A percentile compares a stretch with the other conserved stretches of the same genome.
phyloP scores from a whole-genome alignment of 1,139 yeast genomes.

The Hanseniaspora gamundiae region DNA sequence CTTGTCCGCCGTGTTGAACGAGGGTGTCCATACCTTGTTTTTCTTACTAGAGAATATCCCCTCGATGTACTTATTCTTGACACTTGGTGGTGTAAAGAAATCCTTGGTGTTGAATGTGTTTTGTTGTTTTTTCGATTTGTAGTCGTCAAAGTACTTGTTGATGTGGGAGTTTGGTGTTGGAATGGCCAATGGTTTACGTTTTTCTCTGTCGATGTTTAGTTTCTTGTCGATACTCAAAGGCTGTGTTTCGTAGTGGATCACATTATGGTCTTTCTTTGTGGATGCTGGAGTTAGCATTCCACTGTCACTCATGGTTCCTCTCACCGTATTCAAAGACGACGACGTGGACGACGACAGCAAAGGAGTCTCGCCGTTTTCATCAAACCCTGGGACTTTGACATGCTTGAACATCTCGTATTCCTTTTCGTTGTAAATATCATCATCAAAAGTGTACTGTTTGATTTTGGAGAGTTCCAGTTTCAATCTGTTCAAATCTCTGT shows the following conservation, averaged over 20 bases:
- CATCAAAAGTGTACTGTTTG: constrained; percentile 73
- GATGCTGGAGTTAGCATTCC: not conserved
- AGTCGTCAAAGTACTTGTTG: constrained; percentile 26
- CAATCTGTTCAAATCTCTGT: constrained; percentile 56
- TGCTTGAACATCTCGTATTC: constrained; percentile 17
- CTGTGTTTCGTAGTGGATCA: constrained; percentile 1
- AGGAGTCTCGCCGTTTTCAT: not conserved
- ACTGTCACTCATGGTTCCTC: no score
- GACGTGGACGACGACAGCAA: no score
- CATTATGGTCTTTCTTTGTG: not conserved
- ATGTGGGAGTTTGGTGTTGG: constrained; percentile 38
- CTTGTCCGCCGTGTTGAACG: not conserved
- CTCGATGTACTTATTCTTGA: constrained; percentile 58
- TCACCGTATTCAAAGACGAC: no score
- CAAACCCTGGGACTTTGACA: constrained; percentile 6
- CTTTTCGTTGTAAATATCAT: constrained; percentile 46
- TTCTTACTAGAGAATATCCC: constrained; percentile 33
- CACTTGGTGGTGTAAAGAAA: constrained; percentile 67
- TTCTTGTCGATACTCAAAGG: constrained; percentile 1
- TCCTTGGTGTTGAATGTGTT: constrained; percentile 49
- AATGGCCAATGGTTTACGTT: constrained; percentile 52
- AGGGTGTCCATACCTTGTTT: constrained; percentile 1
- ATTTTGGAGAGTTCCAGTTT: constrained; percentile 44
- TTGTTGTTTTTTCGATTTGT: constrained; percentile 13
- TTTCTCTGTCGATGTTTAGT: constrained; percentile 34